Conservation (phyloP, 192 early-diverging fungal species). For the Dissophora globulifera region DNA sequence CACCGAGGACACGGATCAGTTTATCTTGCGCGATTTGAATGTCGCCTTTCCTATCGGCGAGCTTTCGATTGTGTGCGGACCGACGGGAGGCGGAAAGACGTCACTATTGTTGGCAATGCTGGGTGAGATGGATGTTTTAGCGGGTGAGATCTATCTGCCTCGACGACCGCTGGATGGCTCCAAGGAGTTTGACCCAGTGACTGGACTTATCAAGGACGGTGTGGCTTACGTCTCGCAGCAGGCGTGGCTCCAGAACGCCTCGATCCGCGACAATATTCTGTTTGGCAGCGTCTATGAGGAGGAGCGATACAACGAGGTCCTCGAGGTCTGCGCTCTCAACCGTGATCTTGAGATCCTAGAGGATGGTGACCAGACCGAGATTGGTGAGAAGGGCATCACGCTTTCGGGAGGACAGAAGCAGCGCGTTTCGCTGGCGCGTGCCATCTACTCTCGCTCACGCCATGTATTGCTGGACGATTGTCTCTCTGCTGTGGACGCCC, state of each 20-base stretch:
- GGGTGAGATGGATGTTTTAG: conserved; percentile 74
- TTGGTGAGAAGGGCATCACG: conserved; percentile 81
- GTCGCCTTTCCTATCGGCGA: conserved; percentile 69
- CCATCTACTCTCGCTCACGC: conserved; percentile 69
- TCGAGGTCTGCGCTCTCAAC: conserved; percentile 81
- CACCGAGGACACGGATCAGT: conserved; percentile 50
- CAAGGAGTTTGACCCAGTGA: conserved; percentile 38
- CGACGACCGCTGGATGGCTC: conserved; percentile 33
- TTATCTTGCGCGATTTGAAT: conserved; percentile 65
- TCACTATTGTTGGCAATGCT: conserved; percentile 76
- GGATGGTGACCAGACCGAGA: conserved; percentile 86
- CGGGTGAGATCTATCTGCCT: conserved; percentile 42
- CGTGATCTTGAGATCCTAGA: conserved; percentile 79
- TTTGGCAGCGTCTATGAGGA: conserved; percentile 76
- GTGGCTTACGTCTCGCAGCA: conserved; percentile 84
- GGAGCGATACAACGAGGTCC: conserved; percentile 73
- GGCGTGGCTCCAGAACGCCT: conserved; percentile 73
- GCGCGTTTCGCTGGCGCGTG: conserved; percentile 79
- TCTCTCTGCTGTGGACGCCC: conserved; percentile 86
- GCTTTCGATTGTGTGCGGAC: conserved; percentile 76
- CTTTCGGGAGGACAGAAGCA: conserved; percentile 84
- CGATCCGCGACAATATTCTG: conserved; percentile 81
- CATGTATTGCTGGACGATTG: conserved; percentile 79
- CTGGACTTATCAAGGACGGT: conserved; percentile 55
- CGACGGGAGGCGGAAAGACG: conserved; percentile 85